Evolutionary conservation across 1,284 basidiomycete genomes (phyloP).

Genomic region (Tetrapyrgos nigripes): DNA sequence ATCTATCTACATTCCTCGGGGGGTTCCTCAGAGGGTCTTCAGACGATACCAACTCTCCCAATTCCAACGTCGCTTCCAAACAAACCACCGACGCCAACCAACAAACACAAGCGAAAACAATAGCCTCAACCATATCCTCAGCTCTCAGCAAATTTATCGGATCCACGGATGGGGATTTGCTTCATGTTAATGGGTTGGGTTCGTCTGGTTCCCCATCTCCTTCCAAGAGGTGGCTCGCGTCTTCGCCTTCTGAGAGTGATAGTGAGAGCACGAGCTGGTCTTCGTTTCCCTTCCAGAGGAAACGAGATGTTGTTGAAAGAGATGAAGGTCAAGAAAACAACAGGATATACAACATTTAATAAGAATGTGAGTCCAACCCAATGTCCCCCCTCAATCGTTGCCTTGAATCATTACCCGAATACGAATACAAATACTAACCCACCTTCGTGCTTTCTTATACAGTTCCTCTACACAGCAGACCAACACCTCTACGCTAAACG

Average conservation of each 20-base stretch:
- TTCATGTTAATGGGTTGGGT: constrained; percentile 43
- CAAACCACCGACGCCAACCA: too few relatives aligned
- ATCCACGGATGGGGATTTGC: constrained; percentile 52
- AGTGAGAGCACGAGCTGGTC: too few relatives aligned
- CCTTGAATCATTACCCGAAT: not conserved
- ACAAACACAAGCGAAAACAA: not conserved
- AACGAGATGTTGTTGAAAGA: not conserved
- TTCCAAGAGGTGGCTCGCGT: not conserved
- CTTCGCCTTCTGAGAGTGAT: too few relatives aligned
- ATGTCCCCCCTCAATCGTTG: constrained; percentile 8
- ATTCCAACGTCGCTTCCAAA: too few relatives aligned
- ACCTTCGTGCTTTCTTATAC: too few relatives aligned
- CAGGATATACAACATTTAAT: constrained; percentile 58
- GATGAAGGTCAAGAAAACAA: too few relatives aligned
- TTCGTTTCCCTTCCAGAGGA: too few relatives aligned
- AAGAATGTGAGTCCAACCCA: constrained; percentile 76
- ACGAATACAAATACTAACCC: too few relatives aligned
- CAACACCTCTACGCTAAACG: constrained; percentile 76
- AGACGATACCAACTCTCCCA: too few relatives aligned
- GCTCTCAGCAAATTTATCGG: constrained; percentile 50
- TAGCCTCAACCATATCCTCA: not conserved
- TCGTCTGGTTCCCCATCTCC: constrained; percentile 22
- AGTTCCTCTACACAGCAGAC: constrained; percentile 72
- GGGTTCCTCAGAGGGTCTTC: not conserved
- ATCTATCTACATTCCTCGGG: constrained; percentile 1